A percentile compares a stretch with the other conserved stretches of the same genome.
phyloP scores from a whole-genome alignment of 306 rosid species.

The Inga oerstediana region DNA sequence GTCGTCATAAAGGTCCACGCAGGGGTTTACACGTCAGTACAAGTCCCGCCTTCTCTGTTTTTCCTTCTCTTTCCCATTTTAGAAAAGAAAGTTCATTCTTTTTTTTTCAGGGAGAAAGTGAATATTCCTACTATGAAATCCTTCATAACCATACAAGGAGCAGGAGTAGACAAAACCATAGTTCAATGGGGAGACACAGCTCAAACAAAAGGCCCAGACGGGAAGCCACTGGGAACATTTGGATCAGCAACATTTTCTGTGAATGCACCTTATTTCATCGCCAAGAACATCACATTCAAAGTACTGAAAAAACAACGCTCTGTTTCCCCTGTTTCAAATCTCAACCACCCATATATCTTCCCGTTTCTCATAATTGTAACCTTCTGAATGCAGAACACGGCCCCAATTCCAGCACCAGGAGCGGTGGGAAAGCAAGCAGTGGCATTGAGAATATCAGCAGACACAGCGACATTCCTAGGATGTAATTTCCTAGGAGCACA shows the following conservation, averaged over 20 bases:
- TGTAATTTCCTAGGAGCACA: slow-evolving; percentile 94
- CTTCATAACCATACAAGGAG: slow-evolving; percentile 89
- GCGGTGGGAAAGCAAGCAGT: slow-evolving; percentile 91
- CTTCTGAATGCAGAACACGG: slow-evolving; percentile 63
- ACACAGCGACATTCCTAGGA: slow-evolving; percentile 74
- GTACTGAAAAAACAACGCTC: slow-evolving; percentile 30
- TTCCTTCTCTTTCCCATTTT: background rate
- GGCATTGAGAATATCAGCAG: slow-evolving; percentile 93
- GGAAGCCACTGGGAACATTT: slow-evolving; percentile 76
- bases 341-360: background rate
- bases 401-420: slow-evolving; percentile 85
- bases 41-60: background rate
- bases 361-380: slow-evolving; percentile 4
- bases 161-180: slow-evolving; percentile 82
- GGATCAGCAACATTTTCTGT: slow-evolving; percentile 93
- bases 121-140: slow-evolving; percentile 79
- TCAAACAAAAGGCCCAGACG: slow-evolving; percentile 72
- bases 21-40: slow-evolving; percentile 91
- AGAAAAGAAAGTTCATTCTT: background rate
- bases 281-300: slow-evolving; percentile 92
- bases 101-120: slow-evolving; percentile 80
- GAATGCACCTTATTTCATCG: slow-evolving; percentile 88
- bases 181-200: slow-evolving; percentile 99
- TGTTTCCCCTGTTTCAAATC: background rate
- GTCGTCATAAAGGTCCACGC: slow-evolving; percentile 91